Conservation (phyloP, 768 basidiomycete genomes). For the Suillus ampliporus region DNA sequence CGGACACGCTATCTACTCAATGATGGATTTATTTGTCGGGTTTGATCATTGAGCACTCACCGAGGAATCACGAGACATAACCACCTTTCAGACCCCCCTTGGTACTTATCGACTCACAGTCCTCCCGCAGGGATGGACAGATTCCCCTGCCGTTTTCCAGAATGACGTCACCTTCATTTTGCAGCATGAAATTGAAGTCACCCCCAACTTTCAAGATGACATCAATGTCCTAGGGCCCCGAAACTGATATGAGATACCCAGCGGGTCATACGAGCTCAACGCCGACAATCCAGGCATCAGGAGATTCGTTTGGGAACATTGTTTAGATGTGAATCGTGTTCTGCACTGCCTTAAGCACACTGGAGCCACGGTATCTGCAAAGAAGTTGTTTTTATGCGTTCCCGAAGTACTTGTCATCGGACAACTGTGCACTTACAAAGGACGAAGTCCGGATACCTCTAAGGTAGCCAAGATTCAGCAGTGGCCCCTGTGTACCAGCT, state of each 20-base stretch:
- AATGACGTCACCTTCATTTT: conserved; percentile 46
- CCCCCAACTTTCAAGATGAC: conserved; percentile 47
- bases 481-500: conserved; percentile 36
- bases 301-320: conserved; percentile 34
- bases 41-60: conserved; percentile 9
- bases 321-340: conserved; percentile 28
- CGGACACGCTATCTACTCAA: conserved; percentile 6
- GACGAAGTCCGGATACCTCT: conserved; percentile 34
- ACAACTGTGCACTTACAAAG: conserved; percentile 44
- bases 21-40: conserved; percentile 11
- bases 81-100: conserved; percentile 49
- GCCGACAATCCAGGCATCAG: conserved; percentile 18
- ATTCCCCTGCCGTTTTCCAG: conserved; percentile 47
- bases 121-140: conserved; percentile 50
- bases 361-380: conserved; percentile 45
- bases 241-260: conserved; percentile 40
- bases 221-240: conserved; percentile 41
- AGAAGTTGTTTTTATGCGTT: conserved; percentile 39
- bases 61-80: conserved; percentile 38
- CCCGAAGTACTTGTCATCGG: conserved; percentile 41
- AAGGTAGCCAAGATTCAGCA: conserved; percentile 31
- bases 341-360: conserved; percentile 32
- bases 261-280: too few relatives aligned
- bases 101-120: conserved; percentile 37
- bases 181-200: conserved; percentile 42